Conservation (phyloP, 2,329 filamentous ascomycete genomes). For the Pseudogymnoascus destructans region DNA sequence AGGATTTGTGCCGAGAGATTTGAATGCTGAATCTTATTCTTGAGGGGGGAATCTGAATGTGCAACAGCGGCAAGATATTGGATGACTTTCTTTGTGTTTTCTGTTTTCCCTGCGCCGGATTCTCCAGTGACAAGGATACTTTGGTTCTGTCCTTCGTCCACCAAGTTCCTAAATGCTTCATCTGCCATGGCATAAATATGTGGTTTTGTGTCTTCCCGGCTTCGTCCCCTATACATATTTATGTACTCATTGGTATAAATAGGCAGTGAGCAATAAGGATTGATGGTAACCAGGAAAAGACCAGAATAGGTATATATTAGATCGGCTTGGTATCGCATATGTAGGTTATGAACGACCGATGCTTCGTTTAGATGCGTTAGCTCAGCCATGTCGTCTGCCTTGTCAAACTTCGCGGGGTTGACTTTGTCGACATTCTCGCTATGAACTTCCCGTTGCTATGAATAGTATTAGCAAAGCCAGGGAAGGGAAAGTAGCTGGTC, state of each 20-base stretch:
- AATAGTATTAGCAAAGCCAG: slow-evolving; percentile 14
- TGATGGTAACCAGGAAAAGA: slow-evolving; percentile 90
- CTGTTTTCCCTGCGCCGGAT: slow-evolving; percentile 94
- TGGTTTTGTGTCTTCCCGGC: slow-evolving; percentile 84
- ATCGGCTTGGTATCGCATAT: slow-evolving; percentile 89
- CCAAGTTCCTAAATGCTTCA: slow-evolving; percentile 86
- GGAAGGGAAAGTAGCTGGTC: slow-evolving; percentile 25
- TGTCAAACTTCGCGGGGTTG: slow-evolving; percentile 98
- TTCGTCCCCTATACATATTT: slow-evolving; percentile 93
- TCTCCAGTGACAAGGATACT: slow-evolving; percentile 97
- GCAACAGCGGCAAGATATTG: slow-evolving; percentile 95
- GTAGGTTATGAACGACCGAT: slow-evolving; percentile 92
- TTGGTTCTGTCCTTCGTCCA: slow-evolving; percentile 91
- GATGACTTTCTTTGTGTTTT: slow-evolving; percentile 99
- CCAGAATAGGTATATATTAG: slow-evolving; percentile 98
- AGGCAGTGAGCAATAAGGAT: slow-evolving; percentile 86
- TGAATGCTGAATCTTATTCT: slow-evolving; percentile 51
- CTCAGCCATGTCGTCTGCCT: slow-evolving; percentile 98
- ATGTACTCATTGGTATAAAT: slow-evolving; percentile 96
- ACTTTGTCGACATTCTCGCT: slow-evolving; percentile 90
- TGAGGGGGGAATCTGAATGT: slow-evolving; percentile 58
- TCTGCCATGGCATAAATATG: slow-evolving; percentile 98
- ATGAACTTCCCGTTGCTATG: slow-evolving; percentile 73
- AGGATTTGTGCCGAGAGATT: slow-evolving; percentile 94
- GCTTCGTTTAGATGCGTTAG: slow-evolving; percentile 95